phyloP scores from a whole-genome alignment of 768 basidiomycete genomes.

The Daedalea quercina region DNA sequence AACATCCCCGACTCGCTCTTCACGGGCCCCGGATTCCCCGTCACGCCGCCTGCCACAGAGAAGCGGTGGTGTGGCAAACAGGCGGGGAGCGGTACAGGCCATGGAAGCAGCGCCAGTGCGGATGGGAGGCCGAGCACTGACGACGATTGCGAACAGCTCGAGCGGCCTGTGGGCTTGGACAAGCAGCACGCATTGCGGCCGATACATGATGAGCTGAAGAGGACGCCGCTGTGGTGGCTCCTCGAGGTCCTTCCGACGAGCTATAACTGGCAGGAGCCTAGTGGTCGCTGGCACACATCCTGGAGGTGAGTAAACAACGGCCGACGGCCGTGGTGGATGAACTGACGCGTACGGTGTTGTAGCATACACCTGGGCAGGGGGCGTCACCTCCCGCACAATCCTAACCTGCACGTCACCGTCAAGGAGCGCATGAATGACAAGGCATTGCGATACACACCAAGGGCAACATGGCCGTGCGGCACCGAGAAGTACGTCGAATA shows the following conservation, averaged over 20 bases:
- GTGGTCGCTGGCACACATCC: slow-evolving; percentile 46
- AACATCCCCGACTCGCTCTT: slow-evolving; percentile 28
- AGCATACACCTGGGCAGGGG: slow-evolving; percentile 56
- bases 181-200: slow-evolving; percentile 41
- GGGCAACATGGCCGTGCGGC: slow-evolving; percentile 36
- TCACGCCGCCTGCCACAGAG: slow-evolving; percentile 5
- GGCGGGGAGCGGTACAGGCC: neutral
- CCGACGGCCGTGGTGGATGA: neutral
- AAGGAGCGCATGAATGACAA: slow-evolving; percentile 45
- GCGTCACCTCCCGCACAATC: slow-evolving; percentile 38
- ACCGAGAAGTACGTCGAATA: neutral
- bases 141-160: neutral
- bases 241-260: slow-evolving; percentile 56
- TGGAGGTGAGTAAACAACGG: slow-evolving; percentile 41
- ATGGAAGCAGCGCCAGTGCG: neutral
- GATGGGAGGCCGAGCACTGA: neutral
- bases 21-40: slow-evolving; percentile 8
- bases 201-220: slow-evolving; percentile 45
- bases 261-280: slow-evolving; percentile 49
- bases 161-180: slow-evolving; percentile 1
- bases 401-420: slow-evolving; percentile 61
- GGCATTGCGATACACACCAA: slow-evolving; percentile 49
- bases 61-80: neutral
- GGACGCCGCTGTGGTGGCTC: slow-evolving; percentile 55
- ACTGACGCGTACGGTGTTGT: neutral